Evolutionary conservation across 129 eudicot species (phyloP), one percentile per base, ranked within the genome.

Genomic region (Chrysanthemum makinoi): DNA sequence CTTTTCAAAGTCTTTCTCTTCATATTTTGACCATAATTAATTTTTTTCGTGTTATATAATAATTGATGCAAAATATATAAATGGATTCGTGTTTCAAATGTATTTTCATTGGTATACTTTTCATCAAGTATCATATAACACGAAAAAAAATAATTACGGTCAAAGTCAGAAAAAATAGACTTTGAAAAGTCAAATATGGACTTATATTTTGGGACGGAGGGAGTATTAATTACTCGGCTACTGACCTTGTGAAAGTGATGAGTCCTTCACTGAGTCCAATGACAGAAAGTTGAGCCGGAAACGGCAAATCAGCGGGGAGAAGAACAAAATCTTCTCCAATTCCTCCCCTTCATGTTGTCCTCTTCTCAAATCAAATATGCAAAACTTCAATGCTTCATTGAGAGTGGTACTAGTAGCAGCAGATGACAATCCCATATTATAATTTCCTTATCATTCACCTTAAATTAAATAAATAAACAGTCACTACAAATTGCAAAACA

Each of bases 201-300:
- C n/a, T n/a, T n/a, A n/a, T n/a, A n/a, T n/a, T n/a, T n/a, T n/a
- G n/a, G n/a, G n/a, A n/a, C n/a, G n/a, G n/a, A n/a, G n/a, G n/a
- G n/a, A 1, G 1, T 7, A 39, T 39, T 39, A 39, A 39, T 39
- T 10, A 39, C 7, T 39, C 64, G 47, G 66, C 22, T 49, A 33
- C 84, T 44, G 55, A 94, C 99, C 99, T 90, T 51, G 99, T 95
- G 77, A 95, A 95, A 52, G 96, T 95, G 84, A 95, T 86, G 65
- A 95, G 90, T n/a, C 97, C 99, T 82, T 95, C 99, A 64, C 99
- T 90, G 50, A 95, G 97, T 24, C 99, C 97, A 46, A 88, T 85
- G 6, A 95, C 99, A 5, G 99, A 90, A 63, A 90, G 96, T 73
- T 95, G 99, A 7, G 85, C 75, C 4, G 97, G 60, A 59, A 95